Percentiles rank a stretch among this genome's conserved stretches.
phyloP scores from a whole-genome alignment of 352 stramenopile genomes.

The Globisporangium rhizosaccharum region DNA sequence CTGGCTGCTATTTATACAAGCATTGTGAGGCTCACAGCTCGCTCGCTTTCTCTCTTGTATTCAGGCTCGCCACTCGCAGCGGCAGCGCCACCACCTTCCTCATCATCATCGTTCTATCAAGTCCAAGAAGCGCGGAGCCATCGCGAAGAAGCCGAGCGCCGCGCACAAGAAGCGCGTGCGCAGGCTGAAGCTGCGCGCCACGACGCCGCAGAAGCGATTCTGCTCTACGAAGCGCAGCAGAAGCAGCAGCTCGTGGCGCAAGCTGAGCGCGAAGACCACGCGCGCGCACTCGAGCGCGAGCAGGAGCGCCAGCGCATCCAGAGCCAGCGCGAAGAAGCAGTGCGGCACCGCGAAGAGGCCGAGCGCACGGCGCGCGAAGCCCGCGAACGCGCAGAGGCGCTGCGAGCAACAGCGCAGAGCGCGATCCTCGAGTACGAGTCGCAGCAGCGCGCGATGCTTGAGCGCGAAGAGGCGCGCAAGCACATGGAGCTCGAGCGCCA shows the following conservation, averaged over 20 bases:
- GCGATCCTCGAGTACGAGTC: slow-evolving; percentile 60
- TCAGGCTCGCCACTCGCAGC: neutral
- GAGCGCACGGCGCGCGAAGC: slow-evolving; percentile 54
- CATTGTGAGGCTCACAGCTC: neutral
- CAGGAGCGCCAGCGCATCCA: slow-evolving; percentile 49
- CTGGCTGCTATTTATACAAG: no score
- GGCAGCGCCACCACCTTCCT: slow-evolving; percentile 1
- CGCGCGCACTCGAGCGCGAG: slow-evolving; percentile 16
- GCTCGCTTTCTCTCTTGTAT: neutral
- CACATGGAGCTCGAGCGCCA: slow-evolving; percentile 55
- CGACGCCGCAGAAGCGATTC: slow-evolving; percentile 37
- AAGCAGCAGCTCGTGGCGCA: slow-evolving; percentile 30
- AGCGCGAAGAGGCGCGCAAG: slow-evolving; percentile 57
- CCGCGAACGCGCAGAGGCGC: slow-evolving; percentile 58
- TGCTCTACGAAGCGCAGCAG: slow-evolving; percentile 46
- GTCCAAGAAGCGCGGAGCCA: slow-evolving; percentile 23
- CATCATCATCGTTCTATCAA: slow-evolving; percentile 9
- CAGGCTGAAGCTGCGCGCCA: slow-evolving; percentile 37
- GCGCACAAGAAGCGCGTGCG: slow-evolving; percentile 31
- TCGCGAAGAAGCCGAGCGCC: slow-evolving; percentile 46
- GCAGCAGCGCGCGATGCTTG: slow-evolving; percentile 49
- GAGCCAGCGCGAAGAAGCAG: slow-evolving; percentile 36
- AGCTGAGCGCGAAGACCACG: slow-evolving; percentile 25
- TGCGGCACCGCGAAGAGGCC: slow-evolving; percentile 44
- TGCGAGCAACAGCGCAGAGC: slow-evolving; percentile 47